These are phyloP conservation scores for Apostasia shenzhenica DNA, from an alignment of 106 monocot genomes.

Conservation along the genomic window DNA sequence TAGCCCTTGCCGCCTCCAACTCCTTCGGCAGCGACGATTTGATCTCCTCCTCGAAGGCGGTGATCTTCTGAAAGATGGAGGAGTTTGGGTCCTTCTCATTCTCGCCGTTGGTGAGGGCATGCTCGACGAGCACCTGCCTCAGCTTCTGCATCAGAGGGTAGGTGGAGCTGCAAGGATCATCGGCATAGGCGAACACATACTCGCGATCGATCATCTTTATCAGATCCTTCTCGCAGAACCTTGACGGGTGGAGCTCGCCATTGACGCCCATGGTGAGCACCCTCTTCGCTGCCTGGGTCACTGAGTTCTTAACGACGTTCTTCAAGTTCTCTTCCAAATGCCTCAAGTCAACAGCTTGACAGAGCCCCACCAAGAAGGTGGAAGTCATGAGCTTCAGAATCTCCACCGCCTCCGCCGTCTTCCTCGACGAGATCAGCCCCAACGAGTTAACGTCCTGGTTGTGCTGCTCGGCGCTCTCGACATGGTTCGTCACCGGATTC, in stretches of 20 bases:
- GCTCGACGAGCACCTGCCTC: conserved; percentile 53
- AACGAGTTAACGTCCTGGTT: conserved; percentile 99
- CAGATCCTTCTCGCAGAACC: conserved; percentile 94
- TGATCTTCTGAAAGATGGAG: conserved; percentile 57
- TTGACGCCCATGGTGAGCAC: conserved; percentile 51
- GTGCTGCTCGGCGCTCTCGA: conserved; percentile 98
- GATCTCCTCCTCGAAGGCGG: conserved; percentile 43
- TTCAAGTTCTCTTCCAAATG: conserved; percentile 93
- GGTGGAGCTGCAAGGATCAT: conserved; percentile 63
- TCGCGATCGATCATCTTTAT: conserved; percentile 71
- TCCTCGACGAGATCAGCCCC: conserved; percentile 88
- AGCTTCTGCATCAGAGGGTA: conserved; percentile 65
- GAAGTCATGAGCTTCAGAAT: conserved; percentile 90
- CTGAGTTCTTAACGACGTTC: conserved; percentile 62
- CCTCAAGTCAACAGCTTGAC: conserved; percentile 84
- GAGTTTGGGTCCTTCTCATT: conserved; percentile 34
- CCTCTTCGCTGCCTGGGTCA: conserved; percentile 58
- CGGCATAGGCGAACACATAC: conserved; percentile 63
- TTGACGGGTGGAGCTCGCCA: conserved; percentile 74
- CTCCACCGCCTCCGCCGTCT: conserved; percentile 86
- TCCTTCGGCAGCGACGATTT: conserved; percentile 41
- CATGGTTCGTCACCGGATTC: conserved; percentile 97
- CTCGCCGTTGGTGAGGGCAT: conserved; percentile 52
- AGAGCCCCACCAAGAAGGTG: conserved; percentile 79
- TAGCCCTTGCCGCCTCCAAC: conserved; percentile 37